Evolutionary conservation across 768 basidiomycete genomes (phyloP).

Genomic region (Pleurotus giganteus): DNA sequence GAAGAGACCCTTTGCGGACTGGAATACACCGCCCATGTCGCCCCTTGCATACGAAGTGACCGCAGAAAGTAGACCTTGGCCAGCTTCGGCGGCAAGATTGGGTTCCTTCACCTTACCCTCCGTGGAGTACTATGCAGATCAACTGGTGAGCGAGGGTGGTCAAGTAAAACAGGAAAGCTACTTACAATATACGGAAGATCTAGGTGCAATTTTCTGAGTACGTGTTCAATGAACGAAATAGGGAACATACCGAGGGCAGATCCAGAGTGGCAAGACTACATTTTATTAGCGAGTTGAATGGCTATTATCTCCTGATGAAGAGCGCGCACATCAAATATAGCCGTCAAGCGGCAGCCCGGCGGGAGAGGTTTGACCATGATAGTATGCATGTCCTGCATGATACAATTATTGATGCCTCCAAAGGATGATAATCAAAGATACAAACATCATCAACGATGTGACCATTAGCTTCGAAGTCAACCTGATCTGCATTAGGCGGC

Average conservation of each 20-base stretch:
- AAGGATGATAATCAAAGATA: constrained; percentile 11
- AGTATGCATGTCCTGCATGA: constrained; percentile 56
- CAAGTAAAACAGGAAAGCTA: constrained; percentile 1
- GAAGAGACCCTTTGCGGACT: constrained; percentile 69
- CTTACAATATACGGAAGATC: constrained; percentile 69
- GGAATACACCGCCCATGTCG: constrained; percentile 78
- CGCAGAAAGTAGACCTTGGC: constrained; percentile 80
- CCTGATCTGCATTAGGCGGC: constrained; percentile 20
- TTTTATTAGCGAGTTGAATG: background rate
- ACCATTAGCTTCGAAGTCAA: constrained; percentile 54
- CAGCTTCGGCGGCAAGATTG: constrained; percentile 83
- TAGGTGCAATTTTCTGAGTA: constrained; percentile 19
- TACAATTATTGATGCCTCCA: constrained; percentile 22
- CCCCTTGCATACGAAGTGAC: constrained; percentile 73
- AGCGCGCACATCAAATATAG: constrained; percentile 68
- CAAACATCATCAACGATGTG: constrained; percentile 90
- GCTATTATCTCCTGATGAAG: background rate
- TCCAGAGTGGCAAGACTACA: constrained; percentile 86
- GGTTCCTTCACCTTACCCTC: constrained; percentile 96
- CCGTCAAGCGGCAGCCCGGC: constrained; percentile 68
- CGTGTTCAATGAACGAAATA: background rate
- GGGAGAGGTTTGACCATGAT: constrained; percentile 46
- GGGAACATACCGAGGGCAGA: constrained; percentile 66
- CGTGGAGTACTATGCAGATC: constrained; percentile 70
- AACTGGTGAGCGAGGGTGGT: background rate